Evolutionary conservation across 257 asterid species (phyloP), one percentile per base, ranked within the genome.

Genomic region (Anisodus tanguticus): DNA sequence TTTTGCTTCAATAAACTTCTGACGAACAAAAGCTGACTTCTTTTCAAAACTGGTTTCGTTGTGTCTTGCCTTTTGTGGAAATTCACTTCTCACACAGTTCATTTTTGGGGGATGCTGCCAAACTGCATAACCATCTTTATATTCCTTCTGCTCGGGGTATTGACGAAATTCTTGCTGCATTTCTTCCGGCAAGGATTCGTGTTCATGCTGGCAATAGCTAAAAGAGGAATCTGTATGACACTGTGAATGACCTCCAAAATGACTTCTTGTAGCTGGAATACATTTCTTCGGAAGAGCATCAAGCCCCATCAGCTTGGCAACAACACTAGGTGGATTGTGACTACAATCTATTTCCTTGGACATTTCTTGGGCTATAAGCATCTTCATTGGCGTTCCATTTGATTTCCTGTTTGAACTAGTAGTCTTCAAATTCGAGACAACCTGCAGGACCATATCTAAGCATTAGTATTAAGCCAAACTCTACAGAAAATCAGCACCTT

Each of bases 1-100:
- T 88, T 94, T 96, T 85, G 97, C 99, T 90, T 94, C 98, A n/a
- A 86, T 88, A 85, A 96, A 94, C 89, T 92, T 96, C 89, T 94
- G 95, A 12, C 98, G 98, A 74, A 96, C 98, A 84, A 95, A 91
- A 86, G 92, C 97, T 93, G 91, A 92, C 89, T 86, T 92, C 87
- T 83, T 88, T 43, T 95, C 91, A 72, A 87, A 84, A 43, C 91
- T 8, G 77, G 84, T 74, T 84, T 90, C 94, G 54, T 82, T 85
- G 51, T 43, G 77, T 84, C 90, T 92, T 74, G 87, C 95, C 85
- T 89, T 94, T 39, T 87, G 91, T 67, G 94, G 88, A 8, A 90
- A 87, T 86, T 83, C 83, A 67, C 85, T 88, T 84, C 86, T 85
- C 47, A 15, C n/a, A 47, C 84, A 83, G 82, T 84, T 89, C 45